Evolutionary conservation across 2,329 filamentous ascomycete species (phyloP).

Genomic region (Westerdykella aurantiaca): DNA sequence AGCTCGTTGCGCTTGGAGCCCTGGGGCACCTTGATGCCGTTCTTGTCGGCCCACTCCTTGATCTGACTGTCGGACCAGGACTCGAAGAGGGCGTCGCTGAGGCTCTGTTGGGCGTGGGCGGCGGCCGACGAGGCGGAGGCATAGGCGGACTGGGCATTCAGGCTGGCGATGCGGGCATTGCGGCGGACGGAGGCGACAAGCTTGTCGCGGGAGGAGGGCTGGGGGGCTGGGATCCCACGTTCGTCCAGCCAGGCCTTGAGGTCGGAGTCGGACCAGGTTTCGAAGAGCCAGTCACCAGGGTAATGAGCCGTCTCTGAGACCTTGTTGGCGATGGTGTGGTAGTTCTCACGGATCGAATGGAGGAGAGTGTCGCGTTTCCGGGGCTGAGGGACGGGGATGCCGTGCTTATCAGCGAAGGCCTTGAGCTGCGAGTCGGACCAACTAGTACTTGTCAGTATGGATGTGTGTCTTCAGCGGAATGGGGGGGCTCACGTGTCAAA

Average conservation of each 20-base stretch:
- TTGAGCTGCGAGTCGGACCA: constrained; percentile 94
- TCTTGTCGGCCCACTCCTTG: constrained; percentile 90
- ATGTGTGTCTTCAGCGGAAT: too few relatives aligned
- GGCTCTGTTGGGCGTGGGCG: constrained; percentile 59
- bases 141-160: constrained; percentile 55
- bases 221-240: constrained; percentile 77
- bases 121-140: constrained; percentile 43
- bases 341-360: constrained; percentile 71
- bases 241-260: constrained; percentile 90
- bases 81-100: constrained; percentile 80
- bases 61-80: constrained; percentile 85
- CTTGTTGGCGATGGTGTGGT: constrained; percentile 70
- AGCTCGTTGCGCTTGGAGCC: constrained; percentile 88
- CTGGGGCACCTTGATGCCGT: constrained; percentile 82
- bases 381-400: constrained; percentile 81
- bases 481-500: constrained; percentile 63
- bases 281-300: constrained; percentile 91
- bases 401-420: constrained; percentile 82
- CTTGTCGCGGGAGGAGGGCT: constrained; percentile 78
- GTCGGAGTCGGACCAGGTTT: constrained; percentile 86
- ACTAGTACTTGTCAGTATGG: constrained; percentile 46
- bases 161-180: constrained; percentile 74
- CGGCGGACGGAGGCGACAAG: constrained; percentile 84
- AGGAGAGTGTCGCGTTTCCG: constrained; percentile 78
- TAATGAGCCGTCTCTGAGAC: constrained; percentile 74